phyloP scores from a whole-genome alignment of 2,329 filamentous ascomycete genomes.

The Claviceps sorghi region DNA sequence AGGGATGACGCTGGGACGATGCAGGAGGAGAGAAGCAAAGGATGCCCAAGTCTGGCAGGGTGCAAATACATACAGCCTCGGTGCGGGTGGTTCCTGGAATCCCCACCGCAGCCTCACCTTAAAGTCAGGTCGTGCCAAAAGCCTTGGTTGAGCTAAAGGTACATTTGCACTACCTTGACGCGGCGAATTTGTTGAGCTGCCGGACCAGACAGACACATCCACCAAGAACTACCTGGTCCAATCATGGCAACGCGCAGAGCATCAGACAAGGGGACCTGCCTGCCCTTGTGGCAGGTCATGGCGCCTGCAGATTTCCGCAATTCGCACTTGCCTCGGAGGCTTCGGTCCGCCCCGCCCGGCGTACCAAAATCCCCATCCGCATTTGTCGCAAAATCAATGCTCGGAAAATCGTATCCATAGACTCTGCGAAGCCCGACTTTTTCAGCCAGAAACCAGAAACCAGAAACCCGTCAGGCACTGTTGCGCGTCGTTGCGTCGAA shows the following conservation, averaged over 20 bases:
- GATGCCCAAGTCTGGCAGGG: not conserved
- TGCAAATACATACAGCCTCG: not conserved
- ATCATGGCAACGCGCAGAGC: not conserved
- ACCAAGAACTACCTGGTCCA: not conserved
- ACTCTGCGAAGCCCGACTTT: not conserved
- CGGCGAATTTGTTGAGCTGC: slow-evolving; percentile 5
- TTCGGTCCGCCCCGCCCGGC: not conserved
- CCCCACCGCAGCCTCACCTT: not conserved
- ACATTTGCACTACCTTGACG: not conserved
- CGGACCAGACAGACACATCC: not conserved
- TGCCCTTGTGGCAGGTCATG: not conserved
- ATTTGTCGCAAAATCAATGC: not conserved
- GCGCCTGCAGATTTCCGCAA: not conserved
- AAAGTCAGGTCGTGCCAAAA: too few species aligned
- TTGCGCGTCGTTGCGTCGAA: not conserved
- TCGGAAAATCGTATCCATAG: not conserved
- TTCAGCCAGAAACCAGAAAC: not conserved
- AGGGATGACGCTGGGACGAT: not conserved
- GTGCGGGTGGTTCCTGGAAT: not conserved
- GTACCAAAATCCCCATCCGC: not conserved
- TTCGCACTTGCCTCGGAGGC: not conserved
- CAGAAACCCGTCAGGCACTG: not conserved
- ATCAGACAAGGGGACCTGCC: not conserved
- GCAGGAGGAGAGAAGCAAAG: not conserved
- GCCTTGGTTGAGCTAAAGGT: too few species aligned